Base-by-base conservation (phyloP, 148 eudicot species). In the Chenopodium quinoa region DNA sequence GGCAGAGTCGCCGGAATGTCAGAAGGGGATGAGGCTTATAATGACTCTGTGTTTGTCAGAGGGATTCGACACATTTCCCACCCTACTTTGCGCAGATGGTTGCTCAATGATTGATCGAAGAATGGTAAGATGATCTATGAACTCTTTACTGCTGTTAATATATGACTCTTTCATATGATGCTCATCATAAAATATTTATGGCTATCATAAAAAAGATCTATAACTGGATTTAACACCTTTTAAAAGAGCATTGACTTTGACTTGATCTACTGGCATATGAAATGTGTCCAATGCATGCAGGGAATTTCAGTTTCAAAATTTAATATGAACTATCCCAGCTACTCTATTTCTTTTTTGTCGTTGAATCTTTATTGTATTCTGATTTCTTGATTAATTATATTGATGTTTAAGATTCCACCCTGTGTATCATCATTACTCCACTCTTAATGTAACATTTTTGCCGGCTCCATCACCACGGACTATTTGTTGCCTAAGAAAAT, bases 41-140 rank as follows among this genome's bases (percentile, higher is more conserved):
- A 79, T 96, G 81, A 75, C 84, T 69, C 83, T 96, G 80, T 96
- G 99, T 80, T 85, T 96, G 75, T 93, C 99, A 0, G 99, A 95
- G 86, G 99, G 99, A 10, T 95, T 95, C 66, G 99, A 95, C 85
- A 95, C 99, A 8, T 95, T 95, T 84, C 99, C 99, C 12, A 95
- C 99, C 17, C 85, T 95, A 75, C 89, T 95, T 6, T 95, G 99
- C 86, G 99, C 99, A 4, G 99, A 95, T 90, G 99, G 99, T 22
- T 95, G 99, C 87, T 95, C 99, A 29, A 95, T 95, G 99, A 89
- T 95, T 86, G 99, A 95, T 89, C 92, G 99, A 31, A 93, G 99
- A 77, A 95, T 95, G 99, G 99, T 95, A 89, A 91, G 82, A 32
- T 85, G 47, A 78, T 60, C 60, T 34, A n/a, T 75, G 6, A 52